Base-by-base conservation (phyloP, 2,329 filamentous ascomycete species). In the Penicillium sp. region DNA sequence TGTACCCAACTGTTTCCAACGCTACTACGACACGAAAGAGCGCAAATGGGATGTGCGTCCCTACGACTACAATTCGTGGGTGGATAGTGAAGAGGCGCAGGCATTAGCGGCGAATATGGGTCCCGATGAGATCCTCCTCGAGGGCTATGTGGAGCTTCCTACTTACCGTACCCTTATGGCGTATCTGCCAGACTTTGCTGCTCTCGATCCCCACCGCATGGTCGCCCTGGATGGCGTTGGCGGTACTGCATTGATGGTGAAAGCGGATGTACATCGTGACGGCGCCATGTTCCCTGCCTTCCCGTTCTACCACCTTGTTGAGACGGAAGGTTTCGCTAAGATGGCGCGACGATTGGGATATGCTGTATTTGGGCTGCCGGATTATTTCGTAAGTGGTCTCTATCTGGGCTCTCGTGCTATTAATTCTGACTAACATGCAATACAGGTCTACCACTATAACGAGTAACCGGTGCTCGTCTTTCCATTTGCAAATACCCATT, bases 261-360 rank as follows among this genome's bases (percentile, higher is more conserved):
- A 96, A 79, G 95, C 93, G 1, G 93, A 98, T 58, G 95, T 99
- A 24, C 95, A 99, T 73, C 86, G 95, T 26, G 95, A 99, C 70
- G 95, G 95, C 21, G 93, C 95, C 72, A 99, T 98, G 93, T 99
- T 99, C 78, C 95, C 95, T 19, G 86, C 95, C 0, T 99, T 99
- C 72, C 78, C 93, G 3, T 99, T 99, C 72, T 98, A 97, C 73
- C 90, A 99, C 75, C 82, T 99, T 59, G 96, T 99, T 59, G 95
- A 99, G 80, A 98, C 95, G 0, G 95, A 99, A 71, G 95, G 95
- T 0, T 99, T 99, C 70, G 93, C 95, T 19, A 96, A 93, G 78
- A 99, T 99, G 95, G 93, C 93, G 13, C 89, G 86, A 73, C 82
- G 95, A 63, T 75, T 99, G 70, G 92, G 92, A 48, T 97, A 92